Base-by-base conservation (phyloP, 2,329 filamentous ascomycete species). In the Xylaria hypoxylon region DNA sequence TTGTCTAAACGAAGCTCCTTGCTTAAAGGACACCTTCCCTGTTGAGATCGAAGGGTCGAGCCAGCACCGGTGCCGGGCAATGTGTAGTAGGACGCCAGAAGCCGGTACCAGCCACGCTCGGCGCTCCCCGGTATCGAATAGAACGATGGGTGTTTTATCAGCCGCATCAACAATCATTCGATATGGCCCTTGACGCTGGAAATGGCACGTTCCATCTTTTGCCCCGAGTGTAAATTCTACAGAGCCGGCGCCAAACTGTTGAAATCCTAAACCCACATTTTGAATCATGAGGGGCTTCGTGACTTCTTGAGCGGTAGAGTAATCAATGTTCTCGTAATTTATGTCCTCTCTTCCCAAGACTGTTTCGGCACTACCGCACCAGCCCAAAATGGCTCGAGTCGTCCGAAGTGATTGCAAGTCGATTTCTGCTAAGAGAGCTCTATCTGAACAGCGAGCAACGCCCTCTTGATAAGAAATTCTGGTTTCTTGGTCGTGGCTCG, bases 51-150 rank as follows among this genome's bases (percentile, higher is more conserved):
- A 33, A 7, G 31, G 11, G 31, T 33, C 7, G 31, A 33, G 31
- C 31, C 31, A 33, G 31, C 31, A 33, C 31, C 45, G 45, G 10
- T 48, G 45, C 22, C 22, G 45, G 11, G 24, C 19, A 15, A 48
- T 48, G n/a, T 48, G 45, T 24, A 48, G 45, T 15, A 48, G 15
- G 19, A 48, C 11, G 1, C 45, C 45, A 15, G 45, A 48, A 26
- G 45, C 45, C 11, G 45, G 7, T 15, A 48, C 45, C 10, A 48
- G 45, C 22, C n/a, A 48, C 11, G 19, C 22, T 3, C 45, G 45
- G 7, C 45, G 45, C 45, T 48, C 45, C 15, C 19, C 45, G 22
- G 45, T 48, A 26, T 48, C 45, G 10, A 48, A 48, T 26, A 48
- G 45, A 13, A 15, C 45, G 3, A 48, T 26, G 10, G 24, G 24